A percentile compares a stretch with the other conserved stretches of the same genome.
Conservation (phyloP, 2,329 filamentous ascomycete species). For the Pezicula neosporulosa region DNA sequence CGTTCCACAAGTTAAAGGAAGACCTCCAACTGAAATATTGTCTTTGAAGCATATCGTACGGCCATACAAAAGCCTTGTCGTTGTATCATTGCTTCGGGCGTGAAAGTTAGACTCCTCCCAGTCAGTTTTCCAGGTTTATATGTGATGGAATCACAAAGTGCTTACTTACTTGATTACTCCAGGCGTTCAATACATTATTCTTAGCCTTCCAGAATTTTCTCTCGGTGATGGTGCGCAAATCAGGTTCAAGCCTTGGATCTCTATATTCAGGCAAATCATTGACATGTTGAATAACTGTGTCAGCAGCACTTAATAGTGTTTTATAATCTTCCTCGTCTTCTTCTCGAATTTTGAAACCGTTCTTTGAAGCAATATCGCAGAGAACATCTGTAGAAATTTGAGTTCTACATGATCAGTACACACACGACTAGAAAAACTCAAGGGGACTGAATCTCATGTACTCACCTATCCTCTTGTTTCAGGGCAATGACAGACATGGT, state of each 20-base stretch:
- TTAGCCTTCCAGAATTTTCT: not conserved
- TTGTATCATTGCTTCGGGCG: not conserved
- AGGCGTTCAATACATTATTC: not conserved
- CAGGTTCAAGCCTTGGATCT: not conserved
- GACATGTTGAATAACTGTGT: not conserved
- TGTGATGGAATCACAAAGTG: no score
- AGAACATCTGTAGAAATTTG: not conserved
- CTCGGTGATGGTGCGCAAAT: not conserved
- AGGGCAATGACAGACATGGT: no score
- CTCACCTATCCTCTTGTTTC: no score
- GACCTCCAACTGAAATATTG: slow-evolving; percentile 47
- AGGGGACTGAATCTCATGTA: no score
- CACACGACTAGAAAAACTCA: no score
- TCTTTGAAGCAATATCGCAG: not conserved
- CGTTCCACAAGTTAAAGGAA: slow-evolving; percentile 48
- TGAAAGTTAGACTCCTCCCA: not conserved
- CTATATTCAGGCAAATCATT: not conserved
- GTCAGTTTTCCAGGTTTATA: no score
- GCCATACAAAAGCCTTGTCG: slow-evolving; percentile 24
- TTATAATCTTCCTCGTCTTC: not conserved
- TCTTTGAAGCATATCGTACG: slow-evolving; percentile 49
- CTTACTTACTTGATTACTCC: no score
- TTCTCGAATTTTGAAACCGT: not conserved
- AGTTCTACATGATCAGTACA: no score
- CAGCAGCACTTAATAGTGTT: not conserved